Base-by-base conservation (phyloP, 2,329 filamentous ascomycete species). In the Aureobasidium vineae region DNA sequence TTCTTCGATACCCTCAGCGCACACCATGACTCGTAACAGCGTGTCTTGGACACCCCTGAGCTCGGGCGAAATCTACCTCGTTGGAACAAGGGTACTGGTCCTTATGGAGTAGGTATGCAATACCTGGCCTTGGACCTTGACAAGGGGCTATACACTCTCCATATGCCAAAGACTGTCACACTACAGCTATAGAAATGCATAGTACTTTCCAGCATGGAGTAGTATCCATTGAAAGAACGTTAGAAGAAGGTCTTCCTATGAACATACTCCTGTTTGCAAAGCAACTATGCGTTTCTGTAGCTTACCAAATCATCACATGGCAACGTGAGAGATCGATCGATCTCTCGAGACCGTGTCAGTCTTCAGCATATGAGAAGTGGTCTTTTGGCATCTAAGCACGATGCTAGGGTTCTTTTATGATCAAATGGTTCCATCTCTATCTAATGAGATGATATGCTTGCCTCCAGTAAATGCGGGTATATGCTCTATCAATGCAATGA, bases 401-500 rank as follows among this genome's bases (percentile, higher is more conserved):
- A n/a, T 43, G 19, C 19, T 43, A 43, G 19, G 8, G 6, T 13
- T 36, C 19, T 21, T 43, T 2, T 13, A 19, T 4, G 43, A 43
- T 19, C 5, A 31, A 15, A 31, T 36, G 11, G 3, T 49, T 61
- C 8, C 8, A 36, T 33, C 3, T 47, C 15, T 47, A 26, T 49
- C 40, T 23, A 47, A 60, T 26, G 5, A 28, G n/a, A 60, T 13
- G 28, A 33, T 11, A 60, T 47, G 41, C 41, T 61, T 47, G 41
- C 41, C 28, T 49, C 31, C 57, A 61, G 15, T 11, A 26, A 43
- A 59, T 33, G 54, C 26, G 40, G 40, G 54, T 59, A 59, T 59
- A 59, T 59, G 54, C 40, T 59, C 54, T 49, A 61, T 26, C 28
- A 49, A 61, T 61, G 57, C 57, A 61, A 61, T 61, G 43, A 23